phyloP scores from a whole-genome alignment of 73 alveolate genomes.

The Tetrahymena thermophila region DNA sequence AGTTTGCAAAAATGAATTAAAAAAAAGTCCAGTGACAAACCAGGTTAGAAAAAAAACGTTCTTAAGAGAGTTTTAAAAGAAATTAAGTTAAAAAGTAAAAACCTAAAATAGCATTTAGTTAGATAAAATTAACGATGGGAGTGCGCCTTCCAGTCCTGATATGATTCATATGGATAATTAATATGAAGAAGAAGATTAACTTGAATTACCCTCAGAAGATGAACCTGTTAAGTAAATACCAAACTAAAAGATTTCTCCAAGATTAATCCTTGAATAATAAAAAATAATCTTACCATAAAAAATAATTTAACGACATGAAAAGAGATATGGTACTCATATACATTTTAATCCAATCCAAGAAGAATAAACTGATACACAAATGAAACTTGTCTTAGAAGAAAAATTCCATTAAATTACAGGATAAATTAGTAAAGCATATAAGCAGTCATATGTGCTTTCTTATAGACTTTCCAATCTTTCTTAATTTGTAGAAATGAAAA shows the following conservation, averaged over 20 bases:
- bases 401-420: not conserved
- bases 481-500: not conserved
- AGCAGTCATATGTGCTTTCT: not conserved
- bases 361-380: not conserved
- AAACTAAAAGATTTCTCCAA: not conserved
- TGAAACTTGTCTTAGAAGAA: not conserved
- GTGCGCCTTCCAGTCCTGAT: not conserved
- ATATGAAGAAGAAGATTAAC: not conserved
- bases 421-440: not conserved
- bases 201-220: not conserved
- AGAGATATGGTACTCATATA: not conserved
- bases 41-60: not conserved
- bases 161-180: not conserved
- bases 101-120: not conserved
- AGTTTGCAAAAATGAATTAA: not conserved
- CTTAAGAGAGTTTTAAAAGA: not conserved
- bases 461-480: not conserved
- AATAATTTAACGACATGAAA: not conserved
- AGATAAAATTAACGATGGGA: not conserved
- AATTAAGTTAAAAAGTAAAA: not conserved
- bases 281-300: not conserved
- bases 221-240: not conserved
- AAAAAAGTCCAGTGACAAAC: not conserved
- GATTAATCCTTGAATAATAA: not conserved
- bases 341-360: not conserved